Base-by-base conservation (phyloP, 345 rosid species). In the Syzygium grande region DNA sequence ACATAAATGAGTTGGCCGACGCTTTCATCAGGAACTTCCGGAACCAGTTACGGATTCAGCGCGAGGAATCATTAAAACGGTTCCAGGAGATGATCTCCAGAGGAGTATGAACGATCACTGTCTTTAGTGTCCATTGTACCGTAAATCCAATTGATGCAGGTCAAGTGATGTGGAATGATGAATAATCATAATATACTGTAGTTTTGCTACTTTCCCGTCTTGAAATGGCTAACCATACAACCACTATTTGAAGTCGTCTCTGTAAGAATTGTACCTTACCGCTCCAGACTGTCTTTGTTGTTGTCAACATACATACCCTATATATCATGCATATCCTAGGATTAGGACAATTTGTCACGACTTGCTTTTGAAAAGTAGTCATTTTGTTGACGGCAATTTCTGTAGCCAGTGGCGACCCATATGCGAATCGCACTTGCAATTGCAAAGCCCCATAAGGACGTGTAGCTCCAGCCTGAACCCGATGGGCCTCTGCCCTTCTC, bases 21-120 rank as follows among this genome's bases (percentile, higher is more conserved):
- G 89, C 88, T 85, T 92, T 92, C 86, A 89, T 92, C 85, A 88
- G 68, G 87, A 92, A 87, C n/a, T 92, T 90, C 87, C 90, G 55
- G 52, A 86, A 87, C 56, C 91, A 89, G 52, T 86, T 92, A 13
- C 88, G 55, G 89, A 86, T 92, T 85, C 90, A 92, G 86, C 87
- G 88, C 9, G 88, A 89, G n/a, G 90, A 92, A 38, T 92, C 90
- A 3, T 27, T 90, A 30, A 89, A 90, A 84, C 88, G 87, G 61
- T 80, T 84, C 19, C 91, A 86, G 8, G 90, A 89, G 56, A 89
- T 85, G 91, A 88, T 89, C 27, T 88, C 89, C 27, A 25, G 89
- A 84, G 89, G 89, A 19, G 55, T 53, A n/a, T 88, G 53, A 86
- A 84, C 8, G 77, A n/a, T 14, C 53, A 5, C 9, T 61, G n/a